Percentiles rank a stretch among this genome's conserved stretches.
Conservation (phyloP, 768 basidiomycete genomes). For the Lactarius sp. region DNA sequence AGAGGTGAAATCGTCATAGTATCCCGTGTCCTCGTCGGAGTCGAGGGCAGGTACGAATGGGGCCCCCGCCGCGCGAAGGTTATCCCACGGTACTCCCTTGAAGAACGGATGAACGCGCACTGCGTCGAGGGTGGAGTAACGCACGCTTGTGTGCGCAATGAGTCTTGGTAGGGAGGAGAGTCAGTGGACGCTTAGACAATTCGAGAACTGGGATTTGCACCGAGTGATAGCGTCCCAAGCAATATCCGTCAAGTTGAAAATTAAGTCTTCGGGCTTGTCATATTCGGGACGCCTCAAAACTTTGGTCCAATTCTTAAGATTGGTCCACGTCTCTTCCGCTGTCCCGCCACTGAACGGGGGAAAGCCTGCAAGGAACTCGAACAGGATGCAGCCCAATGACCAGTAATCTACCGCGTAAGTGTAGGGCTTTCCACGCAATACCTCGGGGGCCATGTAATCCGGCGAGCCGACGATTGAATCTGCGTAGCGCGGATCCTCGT, state of each 20-base stretch:
- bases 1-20: constrained; percentile 88
- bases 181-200: neutral
- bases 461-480: constrained; percentile 98
- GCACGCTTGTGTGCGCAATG: constrained; percentile 80
- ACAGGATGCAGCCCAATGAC: constrained; percentile 97
- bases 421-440: constrained; percentile 91
- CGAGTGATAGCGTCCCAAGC: constrained; percentile 93
- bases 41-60: constrained; percentile 95
- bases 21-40: constrained; percentile 91
- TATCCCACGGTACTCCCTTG: constrained; percentile 65
- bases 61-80: constrained; percentile 67
- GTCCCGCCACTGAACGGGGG: constrained; percentile 96
- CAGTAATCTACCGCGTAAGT: constrained; percentile 96
- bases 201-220: constrained; percentile 38
- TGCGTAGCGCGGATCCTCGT: constrained; percentile 88
- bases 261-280: constrained; percentile 90
- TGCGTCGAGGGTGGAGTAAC: constrained; percentile 69
- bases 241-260: constrained; percentile 90
- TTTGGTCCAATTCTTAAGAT: constrained; percentile 95
- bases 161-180: constrained; percentile 43
- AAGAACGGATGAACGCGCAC: constrained; percentile 84
- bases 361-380: constrained; percentile 95
- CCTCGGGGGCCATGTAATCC: constrained; percentile 98
- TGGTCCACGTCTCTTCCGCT: constrained; percentile 98
- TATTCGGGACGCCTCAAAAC: constrained; percentile 91